A percentile compares a stretch with the other conserved stretches of the same genome.
phyloP scores from a whole-genome alignment of 805 yeast species.

The Clavispora carvajalis region DNA sequence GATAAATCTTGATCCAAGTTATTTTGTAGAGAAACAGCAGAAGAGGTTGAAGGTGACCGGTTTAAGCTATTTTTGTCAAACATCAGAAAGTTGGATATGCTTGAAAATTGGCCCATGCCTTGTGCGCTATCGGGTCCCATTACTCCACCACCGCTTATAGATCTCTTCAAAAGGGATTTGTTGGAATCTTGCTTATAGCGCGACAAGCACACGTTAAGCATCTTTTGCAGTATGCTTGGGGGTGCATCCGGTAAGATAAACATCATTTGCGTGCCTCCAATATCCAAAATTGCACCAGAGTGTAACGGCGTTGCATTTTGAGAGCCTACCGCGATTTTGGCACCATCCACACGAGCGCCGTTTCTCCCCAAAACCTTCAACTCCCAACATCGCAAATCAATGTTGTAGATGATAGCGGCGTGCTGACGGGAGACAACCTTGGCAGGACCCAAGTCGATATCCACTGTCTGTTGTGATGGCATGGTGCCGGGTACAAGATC shows the following conservation, averaged over 20 bases:
- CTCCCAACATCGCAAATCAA: constrained; percentile 78
- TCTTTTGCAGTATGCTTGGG: constrained; percentile 56
- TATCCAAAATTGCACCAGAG: constrained; percentile 88
- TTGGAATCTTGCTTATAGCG: constrained; percentile 23
- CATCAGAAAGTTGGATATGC: constrained; percentile 49
- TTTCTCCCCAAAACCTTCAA: constrained; percentile 79
- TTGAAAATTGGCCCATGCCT: constrained; percentile 1
- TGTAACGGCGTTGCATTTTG: constrained; percentile 51
- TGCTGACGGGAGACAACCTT: constrained; percentile 94
- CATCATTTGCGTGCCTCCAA: constrained; percentile 99
- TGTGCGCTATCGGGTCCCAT: neutral
- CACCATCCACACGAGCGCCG: constrained; percentile 86
- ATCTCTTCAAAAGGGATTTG: constrained; percentile 15
- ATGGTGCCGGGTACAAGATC: constrained; percentile 20
- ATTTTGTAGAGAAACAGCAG: constrained; percentile 41
- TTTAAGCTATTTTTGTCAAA: constrained; percentile 39
- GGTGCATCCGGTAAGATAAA: constrained; percentile 89
- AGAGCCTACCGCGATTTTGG: constrained; percentile 46
- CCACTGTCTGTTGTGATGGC: constrained; percentile 33
- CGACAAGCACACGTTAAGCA: constrained; percentile 34
- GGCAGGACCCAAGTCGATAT: constrained; percentile 94
- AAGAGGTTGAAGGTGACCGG: constrained; percentile 33
- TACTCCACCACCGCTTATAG: constrained; percentile 9
- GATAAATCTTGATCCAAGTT: constrained; percentile 62
- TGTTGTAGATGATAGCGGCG: constrained; percentile 76